These are phyloP conservation scores for Barnettozyma populi DNA, from an alignment of 805 yeast genomes.

Conservation along the genomic window DNA sequence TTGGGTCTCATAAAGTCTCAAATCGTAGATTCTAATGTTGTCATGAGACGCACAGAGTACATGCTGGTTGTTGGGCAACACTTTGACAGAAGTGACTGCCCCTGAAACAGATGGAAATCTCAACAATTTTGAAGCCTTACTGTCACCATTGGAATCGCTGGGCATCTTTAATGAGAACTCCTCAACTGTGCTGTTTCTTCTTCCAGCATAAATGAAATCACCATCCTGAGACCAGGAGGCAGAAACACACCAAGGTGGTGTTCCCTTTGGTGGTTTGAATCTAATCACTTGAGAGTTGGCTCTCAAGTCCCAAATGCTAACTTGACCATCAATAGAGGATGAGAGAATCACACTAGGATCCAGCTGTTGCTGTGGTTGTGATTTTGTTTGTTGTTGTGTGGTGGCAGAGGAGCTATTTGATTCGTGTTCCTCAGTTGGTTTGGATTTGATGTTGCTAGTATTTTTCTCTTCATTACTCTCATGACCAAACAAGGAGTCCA, in stretches of 20 bases:
- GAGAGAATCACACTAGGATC: constrained; percentile 61
- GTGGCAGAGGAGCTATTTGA: neutral
- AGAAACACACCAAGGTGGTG: constrained; percentile 94
- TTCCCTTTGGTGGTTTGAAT: constrained; percentile 49
- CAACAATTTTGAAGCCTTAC: constrained; percentile 51
- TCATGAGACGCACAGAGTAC: constrained; percentile 86
- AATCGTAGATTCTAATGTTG: constrained; percentile 82
- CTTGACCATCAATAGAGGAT: constrained; percentile 76
- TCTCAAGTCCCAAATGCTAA: constrained; percentile 81
- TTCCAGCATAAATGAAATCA: constrained; percentile 70
- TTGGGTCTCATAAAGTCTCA: constrained; percentile 39
- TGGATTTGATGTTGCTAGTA: neutral
- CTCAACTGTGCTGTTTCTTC: constrained; percentile 86
- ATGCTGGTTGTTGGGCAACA: constrained; percentile 78
- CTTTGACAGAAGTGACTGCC: constrained; percentile 73
- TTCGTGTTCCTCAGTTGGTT: neutral
- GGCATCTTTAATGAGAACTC: constrained; percentile 63
- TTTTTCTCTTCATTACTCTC: constrained; percentile 29
- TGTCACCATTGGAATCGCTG: constrained; percentile 29
- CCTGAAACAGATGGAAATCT: constrained; percentile 86
- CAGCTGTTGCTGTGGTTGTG: constrained; percentile 9
- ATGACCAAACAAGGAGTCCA: constrained; percentile 56
- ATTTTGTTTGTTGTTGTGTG: too few relatives aligned
- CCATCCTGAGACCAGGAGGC: constrained; percentile 89
- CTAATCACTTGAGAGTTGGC: constrained; percentile 38